Evolutionary conservation across 805 yeast species (phyloP), one percentile per base, ranked within the genome.

Genomic region (Candida awuae): DNA sequence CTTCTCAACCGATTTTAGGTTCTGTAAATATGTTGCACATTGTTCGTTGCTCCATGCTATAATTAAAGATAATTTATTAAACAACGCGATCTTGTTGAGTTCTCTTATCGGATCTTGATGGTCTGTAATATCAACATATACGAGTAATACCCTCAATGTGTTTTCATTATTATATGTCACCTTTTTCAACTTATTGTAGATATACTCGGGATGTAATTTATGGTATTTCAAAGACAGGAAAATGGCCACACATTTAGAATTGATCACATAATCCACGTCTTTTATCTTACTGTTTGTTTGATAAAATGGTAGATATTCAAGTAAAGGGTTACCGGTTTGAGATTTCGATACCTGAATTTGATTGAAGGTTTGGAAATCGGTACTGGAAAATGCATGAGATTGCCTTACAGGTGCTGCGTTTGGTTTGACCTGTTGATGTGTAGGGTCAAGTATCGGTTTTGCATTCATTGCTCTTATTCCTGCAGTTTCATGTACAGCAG

Each of bases 141-240:
- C 71, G 32, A 82, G 55, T 19, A 82, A 49, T 2, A 81, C 66
- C n/a, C 80, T 50, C 31, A 38, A 62, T 46, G 23, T 47, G n/a
- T 47, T 42, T 10, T 37, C 43, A 12, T 49, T 44, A 16, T 46
- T 53, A 38, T 53, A 47, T 4, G 53, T 42, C 19, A 62, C 42
- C 38, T 48, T 59, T 32, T 59, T 65, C 56, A 80, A 66, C 43
- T 81, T 65, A 44, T 73, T 73, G 59, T 73, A 71, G 3, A 84
- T 68, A 49, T 84, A 83, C 48, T 82, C 90, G 0, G 88, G 86
- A 47, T 79, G 81, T 29, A 84, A 61, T 55, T 81, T 82, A 53
- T 81, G 86, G 54, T 83, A 84, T 37, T 80, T 78, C 34, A 84
- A 56, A 1, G 85, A 75, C 3, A 84, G 63, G 47, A 82, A 81